These are phyloP conservation scores for Leptographium flavum DNA, from an alignment of 2,329 filamentous ascomycete genomes.

Conservation along the genomic window DNA sequence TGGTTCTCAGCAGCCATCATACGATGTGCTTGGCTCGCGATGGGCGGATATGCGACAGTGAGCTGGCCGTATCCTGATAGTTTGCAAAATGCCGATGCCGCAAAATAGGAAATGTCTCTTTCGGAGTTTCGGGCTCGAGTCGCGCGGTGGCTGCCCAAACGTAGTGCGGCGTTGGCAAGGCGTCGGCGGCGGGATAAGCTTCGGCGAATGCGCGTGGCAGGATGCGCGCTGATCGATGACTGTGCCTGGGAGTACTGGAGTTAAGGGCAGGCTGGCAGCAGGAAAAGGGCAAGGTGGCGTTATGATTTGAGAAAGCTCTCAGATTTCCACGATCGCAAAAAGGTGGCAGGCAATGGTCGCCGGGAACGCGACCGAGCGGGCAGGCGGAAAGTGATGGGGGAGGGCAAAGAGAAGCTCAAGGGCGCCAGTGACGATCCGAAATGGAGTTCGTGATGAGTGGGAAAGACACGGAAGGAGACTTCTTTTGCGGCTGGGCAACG, in stretches of 20 bases:
- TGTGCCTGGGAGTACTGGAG: neutral
- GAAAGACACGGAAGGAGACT: conserved; percentile 4
- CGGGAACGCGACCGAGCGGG: conserved; percentile 4
- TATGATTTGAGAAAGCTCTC: neutral
- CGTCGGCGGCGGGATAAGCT: no score
- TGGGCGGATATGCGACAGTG: conserved; percentile 7
- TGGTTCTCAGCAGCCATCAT: conserved; percentile 52
- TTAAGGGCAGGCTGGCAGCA: neutral
- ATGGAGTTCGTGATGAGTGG: conserved; percentile 4
- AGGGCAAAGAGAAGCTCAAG: neutral
- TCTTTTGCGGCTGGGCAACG: conserved; percentile 10
- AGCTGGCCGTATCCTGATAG: conserved; percentile 6
- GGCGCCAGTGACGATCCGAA: neutral
- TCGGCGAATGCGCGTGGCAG: no score
- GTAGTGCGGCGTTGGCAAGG: no score
- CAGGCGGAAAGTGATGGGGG: conserved; percentile 7
- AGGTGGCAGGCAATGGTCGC: neutral
- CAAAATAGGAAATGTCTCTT: conserved; percentile 6
- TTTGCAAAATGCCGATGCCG: conserved; percentile 10
- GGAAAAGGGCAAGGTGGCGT: neutral
- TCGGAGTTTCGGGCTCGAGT: conserved; percentile 8
- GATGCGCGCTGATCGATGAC: no score
- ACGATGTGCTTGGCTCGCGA: conserved; percentile 30
- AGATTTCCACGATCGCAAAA: neutral
- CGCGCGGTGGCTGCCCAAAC: neutral